Base-by-base conservation (phyloP, 177 flowering plant genomes). In the Tripterygium wilfordii region DNA sequence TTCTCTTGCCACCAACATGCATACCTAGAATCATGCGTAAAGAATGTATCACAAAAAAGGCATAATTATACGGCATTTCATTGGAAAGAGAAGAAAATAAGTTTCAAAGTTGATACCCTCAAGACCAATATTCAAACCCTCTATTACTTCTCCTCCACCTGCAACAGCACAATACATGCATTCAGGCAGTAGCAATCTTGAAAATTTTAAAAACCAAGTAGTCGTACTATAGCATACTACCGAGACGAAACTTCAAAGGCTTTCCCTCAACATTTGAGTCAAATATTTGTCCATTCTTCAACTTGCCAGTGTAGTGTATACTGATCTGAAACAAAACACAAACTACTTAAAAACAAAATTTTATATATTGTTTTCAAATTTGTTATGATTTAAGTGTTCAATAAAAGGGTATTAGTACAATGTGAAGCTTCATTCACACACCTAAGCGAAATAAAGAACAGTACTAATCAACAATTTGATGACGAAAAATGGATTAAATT, bases 1-100 rank as follows among this genome's bases (percentile, higher is more conserved):
- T 66, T 47, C 82, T 60, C 48, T 58, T 77, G 15, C 51, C 82
- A 36, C 77, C 74, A 23, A 68, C 79, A 32, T 53, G 69, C 79
- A 77, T 70, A 28, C 79, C 76, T 77, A 51, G 31, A 16, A 43
- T 51, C 28, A 47, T 16, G n/a, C 42, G 46, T 26, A n/a, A 12
- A 19, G 1, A 38, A 0, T n/a, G 24, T 4, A 10, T 22, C 6
- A 7, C 5, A 45, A 27, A 16, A 10, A 2, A 12, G 20, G 6
- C 43, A 7, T 8, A 46, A 16, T 13, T 8, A 45, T 22, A 16
- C 12, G 8, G 8, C 8, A 41, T 27, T 7, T 33, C 19, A 3
- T 23, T 42, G 20, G 24, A 2, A 16, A 8, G 12, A 20, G 30
- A 26, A 44, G 39, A 39, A 4, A 21, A 53, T 18, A n/a, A 43